Evolutionary conservation across 2,329 filamentous ascomycete species (phyloP).

Genomic region (Verticillium longisporum): DNA sequence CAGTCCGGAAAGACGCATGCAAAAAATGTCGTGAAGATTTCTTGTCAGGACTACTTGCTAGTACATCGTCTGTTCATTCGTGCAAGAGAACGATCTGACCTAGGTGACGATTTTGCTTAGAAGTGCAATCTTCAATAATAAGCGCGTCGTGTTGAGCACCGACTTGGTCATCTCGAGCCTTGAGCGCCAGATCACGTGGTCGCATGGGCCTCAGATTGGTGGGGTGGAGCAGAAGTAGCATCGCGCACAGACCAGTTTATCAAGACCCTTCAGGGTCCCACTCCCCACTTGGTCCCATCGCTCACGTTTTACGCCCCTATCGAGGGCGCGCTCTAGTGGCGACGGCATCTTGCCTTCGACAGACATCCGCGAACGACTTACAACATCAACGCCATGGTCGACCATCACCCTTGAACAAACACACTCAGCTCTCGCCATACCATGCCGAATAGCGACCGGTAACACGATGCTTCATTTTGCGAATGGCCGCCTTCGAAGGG

Average conservation of each 20-base stretch:
- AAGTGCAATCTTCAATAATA: no score
- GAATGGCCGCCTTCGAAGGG: conserved; percentile 28
- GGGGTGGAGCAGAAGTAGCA: not conserved
- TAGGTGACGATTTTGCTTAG: no score
- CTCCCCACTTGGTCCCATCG: not conserved
- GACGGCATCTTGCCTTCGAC: not conserved
- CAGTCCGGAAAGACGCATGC: no score
- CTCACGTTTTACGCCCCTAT: not conserved
- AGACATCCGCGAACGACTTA: not conserved
- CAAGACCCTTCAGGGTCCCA: not conserved
- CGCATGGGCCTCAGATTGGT: not conserved
- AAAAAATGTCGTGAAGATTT: no score
- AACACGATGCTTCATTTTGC: conserved; percentile 8
- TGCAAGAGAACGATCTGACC: no score
- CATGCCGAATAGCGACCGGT: not conserved
- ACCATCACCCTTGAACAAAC: not conserved
- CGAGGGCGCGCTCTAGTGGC: not conserved
- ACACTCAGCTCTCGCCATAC: not conserved
- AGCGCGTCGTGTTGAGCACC: no score
- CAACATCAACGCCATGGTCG: not conserved
- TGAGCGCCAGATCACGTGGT: not conserved
- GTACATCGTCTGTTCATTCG: no score
- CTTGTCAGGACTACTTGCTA: no score
- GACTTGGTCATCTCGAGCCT: no score
- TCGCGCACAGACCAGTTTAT: not conserved